phyloP scores from a whole-genome alignment of 345 rosid genomes.

The Euphorbia peplus region DNA sequence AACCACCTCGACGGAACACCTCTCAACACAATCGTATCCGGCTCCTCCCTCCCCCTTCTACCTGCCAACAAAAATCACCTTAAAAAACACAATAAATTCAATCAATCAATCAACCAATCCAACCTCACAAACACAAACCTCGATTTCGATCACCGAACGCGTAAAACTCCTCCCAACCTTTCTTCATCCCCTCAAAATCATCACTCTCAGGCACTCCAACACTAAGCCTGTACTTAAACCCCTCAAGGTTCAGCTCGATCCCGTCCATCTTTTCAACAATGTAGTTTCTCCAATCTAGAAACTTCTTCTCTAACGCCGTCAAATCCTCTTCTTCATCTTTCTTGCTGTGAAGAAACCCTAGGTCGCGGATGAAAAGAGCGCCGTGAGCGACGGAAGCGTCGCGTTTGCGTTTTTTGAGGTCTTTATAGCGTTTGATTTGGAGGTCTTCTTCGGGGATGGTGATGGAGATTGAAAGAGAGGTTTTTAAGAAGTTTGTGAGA shows the following conservation, averaged over 20 bases:
- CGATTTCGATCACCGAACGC: slow-evolving; percentile 65
- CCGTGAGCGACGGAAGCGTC: slow-evolving; percentile 83
- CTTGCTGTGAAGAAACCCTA: slow-evolving; percentile 59
- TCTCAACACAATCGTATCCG: slow-evolving; percentile 69
- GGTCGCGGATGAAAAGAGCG: slow-evolving; percentile 61
- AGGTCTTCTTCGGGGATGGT: slow-evolving; percentile 65
- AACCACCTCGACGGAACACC: slow-evolving; percentile 94
- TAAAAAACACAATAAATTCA: not conserved
- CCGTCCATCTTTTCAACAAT: slow-evolving; percentile 74
- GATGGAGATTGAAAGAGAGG: slow-evolving; percentile 47
- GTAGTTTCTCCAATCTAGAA: slow-evolving; percentile 73
- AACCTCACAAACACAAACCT: slow-evolving; percentile 24
- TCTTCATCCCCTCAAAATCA: slow-evolving; percentile 69
- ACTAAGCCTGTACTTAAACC: slow-evolving; percentile 60
- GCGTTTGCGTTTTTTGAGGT: slow-evolving; percentile 86
- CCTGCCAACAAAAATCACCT: slow-evolving; percentile 33
- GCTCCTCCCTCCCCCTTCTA: slow-evolving; percentile 61
- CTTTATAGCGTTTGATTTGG: slow-evolving; percentile 53
- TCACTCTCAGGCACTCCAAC: slow-evolving; percentile 56
- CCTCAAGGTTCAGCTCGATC: slow-evolving; percentile 79
- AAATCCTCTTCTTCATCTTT: slow-evolving; percentile 36
- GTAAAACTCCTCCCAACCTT: slow-evolving; percentile 69
- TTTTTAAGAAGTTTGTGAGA: slow-evolving; percentile 57
- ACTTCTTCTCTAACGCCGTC: slow-evolving; percentile 56
- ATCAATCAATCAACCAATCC: not conserved